These are phyloP conservation scores for Pseudocercospora fuligena DNA, from an alignment of 2,329 filamentous ascomycete genomes.

Conservation along the genomic window DNA sequence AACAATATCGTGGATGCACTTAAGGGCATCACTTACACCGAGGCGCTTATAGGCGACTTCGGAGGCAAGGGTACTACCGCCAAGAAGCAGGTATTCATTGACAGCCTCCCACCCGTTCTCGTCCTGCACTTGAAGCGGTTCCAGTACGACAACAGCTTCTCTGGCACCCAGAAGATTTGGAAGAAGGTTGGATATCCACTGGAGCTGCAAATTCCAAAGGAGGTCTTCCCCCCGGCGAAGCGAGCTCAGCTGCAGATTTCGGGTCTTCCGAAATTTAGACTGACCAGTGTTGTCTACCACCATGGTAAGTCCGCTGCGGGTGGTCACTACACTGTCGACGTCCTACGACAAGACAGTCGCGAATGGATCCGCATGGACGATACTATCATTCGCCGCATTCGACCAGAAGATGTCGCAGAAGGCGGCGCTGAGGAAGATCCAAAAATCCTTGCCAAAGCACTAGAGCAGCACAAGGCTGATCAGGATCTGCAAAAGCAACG, in stretches of 20 bases:
- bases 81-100: conserved; percentile 94
- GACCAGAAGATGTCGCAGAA: conserved; percentile 86
- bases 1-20: conserved; percentile 92
- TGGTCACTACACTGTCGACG: conserved; percentile 97
- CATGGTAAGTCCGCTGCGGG: conserved; percentile 96
- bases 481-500: conserved; percentile 45
- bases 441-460: conserved; percentile 66
- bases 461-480: conserved; percentile 70
- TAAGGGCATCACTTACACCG: conserved; percentile 79
- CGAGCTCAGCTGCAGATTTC: conserved; percentile 60
- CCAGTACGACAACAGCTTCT: conserved; percentile 81
- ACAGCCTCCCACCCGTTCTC: conserved; percentile 85
- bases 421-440: conserved; percentile 80
- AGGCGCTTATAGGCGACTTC: conserved; percentile 84
- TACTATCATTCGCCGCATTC: conserved; percentile 82
- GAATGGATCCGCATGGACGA: conserved; percentile 98
- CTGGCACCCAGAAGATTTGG: conserved; percentile 95
- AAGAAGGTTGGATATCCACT: conserved; percentile 96
- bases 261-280: conserved; percentile 76
- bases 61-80: conserved; percentile 74
- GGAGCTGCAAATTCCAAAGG: conserved; percentile 89
- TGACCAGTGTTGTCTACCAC: conserved; percentile 93
- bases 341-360: conserved; percentile 87
- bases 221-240: conserved; percentile 80
- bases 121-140: conserved; percentile 97